Percentiles rank a stretch among this genome's conserved stretches.
These are phyloP conservation scores for Fusarium liriodendri DNA, from an alignment of 2,329 filamentous ascomycete genomes.

Conservation along the genomic window DNA sequence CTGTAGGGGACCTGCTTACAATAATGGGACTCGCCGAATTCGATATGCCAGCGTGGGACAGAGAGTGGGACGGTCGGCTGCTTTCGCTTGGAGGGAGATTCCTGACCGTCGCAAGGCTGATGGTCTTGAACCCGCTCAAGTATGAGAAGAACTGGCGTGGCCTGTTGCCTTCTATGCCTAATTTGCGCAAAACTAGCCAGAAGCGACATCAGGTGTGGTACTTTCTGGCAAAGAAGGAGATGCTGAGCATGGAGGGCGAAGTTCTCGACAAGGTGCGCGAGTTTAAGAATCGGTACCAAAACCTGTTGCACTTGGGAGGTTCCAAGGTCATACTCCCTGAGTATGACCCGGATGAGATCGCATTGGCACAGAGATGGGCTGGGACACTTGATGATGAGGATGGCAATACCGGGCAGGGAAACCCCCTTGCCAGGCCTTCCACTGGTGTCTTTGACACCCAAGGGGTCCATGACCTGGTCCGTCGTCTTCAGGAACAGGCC, in stretches of 20 bases:
- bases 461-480: constrained; percentile 9
- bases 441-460: constrained; percentile 25
- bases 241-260: constrained; percentile 27
- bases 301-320: constrained; percentile 13
- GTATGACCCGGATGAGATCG: constrained; percentile 16
- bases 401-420: not conserved
- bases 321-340: constrained; percentile 34
- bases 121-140: constrained; percentile 5
- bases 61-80: constrained; percentile 32
- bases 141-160: constrained; percentile 34
- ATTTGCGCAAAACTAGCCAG: constrained; percentile 37
- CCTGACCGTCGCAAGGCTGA: constrained; percentile 21
- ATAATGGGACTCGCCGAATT: not conserved
- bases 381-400: constrained; percentile 32
- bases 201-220: constrained; percentile 30
- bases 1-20: not conserved
- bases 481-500: constrained; percentile 3
- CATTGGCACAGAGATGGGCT: constrained; percentile 31
- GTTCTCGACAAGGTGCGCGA: constrained; percentile 15
- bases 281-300: constrained; percentile 26
- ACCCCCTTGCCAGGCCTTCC: constrained; percentile 18
- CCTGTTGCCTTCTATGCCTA: constrained; percentile 36
- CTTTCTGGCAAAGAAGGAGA: constrained; percentile 38
- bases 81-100: constrained; percentile 10
- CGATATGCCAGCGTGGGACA: constrained; percentile 1